Conservation (phyloP, 2,329 filamentous ascomycete species). For the Parastagonospora nodorum region DNA sequence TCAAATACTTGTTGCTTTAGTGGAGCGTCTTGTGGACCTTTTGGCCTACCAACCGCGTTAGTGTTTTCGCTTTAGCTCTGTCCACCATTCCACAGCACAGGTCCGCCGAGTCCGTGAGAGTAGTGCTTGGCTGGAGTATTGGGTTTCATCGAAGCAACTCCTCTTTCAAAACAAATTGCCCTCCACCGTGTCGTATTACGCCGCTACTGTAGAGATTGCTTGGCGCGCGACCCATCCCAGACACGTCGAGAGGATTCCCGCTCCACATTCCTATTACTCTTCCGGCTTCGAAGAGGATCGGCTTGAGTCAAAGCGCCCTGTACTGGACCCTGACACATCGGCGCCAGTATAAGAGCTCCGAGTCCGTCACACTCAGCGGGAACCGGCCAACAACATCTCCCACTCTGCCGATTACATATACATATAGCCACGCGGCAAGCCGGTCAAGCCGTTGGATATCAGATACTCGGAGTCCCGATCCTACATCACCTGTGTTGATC, state of each 20-base stretch:
- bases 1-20: slow-evolving; percentile 11
- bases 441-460: no score
- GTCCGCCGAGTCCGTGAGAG: slow-evolving; percentile 12
- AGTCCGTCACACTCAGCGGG: not conserved
- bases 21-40: slow-evolving; percentile 15
- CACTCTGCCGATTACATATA: no score
- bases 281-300: slow-evolving; percentile 3
- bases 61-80: slow-evolving; percentile 10
- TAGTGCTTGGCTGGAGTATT: slow-evolving; percentile 24
- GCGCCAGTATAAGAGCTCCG: no score
- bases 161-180: slow-evolving; percentile 27
- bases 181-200: slow-evolving; percentile 10
- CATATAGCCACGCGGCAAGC: no score
- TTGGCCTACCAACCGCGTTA: not conserved
- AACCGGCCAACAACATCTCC: no score
- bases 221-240: slow-evolving; percentile 11
- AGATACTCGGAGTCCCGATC: no score
- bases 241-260: slow-evolving; percentile 7
- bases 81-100: slow-evolving; percentile 4
- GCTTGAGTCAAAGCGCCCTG: not conserved
- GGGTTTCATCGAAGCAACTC: slow-evolving; percentile 26
- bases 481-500: no score
- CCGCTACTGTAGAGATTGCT: slow-evolving; percentile 9
- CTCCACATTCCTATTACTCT: slow-evolving; percentile 5
- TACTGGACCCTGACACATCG: no score